Conservation (phyloP, 176 grass and related monocot species). For the Ensete ventricosum region DNA sequence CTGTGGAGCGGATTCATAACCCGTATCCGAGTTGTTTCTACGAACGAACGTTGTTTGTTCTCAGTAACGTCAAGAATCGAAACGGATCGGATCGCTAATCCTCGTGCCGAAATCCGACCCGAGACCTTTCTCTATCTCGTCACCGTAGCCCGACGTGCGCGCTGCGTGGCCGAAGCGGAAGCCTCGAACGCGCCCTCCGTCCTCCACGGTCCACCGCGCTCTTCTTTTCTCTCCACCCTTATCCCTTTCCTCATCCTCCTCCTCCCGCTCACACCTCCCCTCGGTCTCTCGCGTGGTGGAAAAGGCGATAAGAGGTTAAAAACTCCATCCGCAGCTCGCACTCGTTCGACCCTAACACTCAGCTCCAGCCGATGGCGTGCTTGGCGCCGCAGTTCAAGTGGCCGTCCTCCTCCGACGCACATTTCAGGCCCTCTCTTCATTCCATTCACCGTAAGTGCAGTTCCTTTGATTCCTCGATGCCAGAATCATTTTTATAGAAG, state of each 20-base stretch:
- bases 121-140: no score
- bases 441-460: constrained; percentile 8
- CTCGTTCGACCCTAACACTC: no score
- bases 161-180: constrained; percentile 4
- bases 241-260: constrained; percentile 6
- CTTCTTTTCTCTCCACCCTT: background rate
- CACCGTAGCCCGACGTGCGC: background rate
- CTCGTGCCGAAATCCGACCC: no score
- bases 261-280: background rate
- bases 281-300: background rate
- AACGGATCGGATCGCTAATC: no score
- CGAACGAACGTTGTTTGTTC: no score
- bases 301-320: background rate
- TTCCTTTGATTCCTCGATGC: background rate
- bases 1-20: no score
- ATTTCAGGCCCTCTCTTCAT: background rate
- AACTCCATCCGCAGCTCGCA: no score
- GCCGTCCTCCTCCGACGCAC: background rate
- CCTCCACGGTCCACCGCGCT: no score
- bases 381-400: constrained; percentile 25
- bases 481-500: background rate
- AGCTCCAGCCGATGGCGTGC: constrained; percentile 3
- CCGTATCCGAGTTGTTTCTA: no score
- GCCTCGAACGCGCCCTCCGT: background rate
- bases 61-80: no score